A percentile compares a stretch with the other conserved stretches of the same genome.
These are phyloP conservation scores for Stropharia rugosoannulata DNA, from an alignment of 768 basidiomycete species.

Conservation along the genomic window DNA sequence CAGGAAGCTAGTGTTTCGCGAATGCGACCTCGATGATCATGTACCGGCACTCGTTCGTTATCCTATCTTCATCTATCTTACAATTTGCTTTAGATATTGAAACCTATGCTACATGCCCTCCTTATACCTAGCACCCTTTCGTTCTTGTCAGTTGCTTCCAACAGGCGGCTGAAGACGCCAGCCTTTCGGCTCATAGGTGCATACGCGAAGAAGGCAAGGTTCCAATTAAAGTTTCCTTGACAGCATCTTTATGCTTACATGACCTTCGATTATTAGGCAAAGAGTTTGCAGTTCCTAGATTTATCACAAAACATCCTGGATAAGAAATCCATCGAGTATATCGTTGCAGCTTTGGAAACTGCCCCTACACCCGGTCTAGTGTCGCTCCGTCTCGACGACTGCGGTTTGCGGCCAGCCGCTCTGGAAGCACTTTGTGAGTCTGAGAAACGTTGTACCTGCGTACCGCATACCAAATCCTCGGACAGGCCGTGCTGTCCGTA, in stretches of 20 bases:
- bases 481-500: constrained; percentile 79
- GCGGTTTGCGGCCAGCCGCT: constrained; percentile 66
- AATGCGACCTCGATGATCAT: constrained; percentile 84
- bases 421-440: constrained; percentile 80
- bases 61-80: neutral
- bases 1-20: constrained; percentile 78
- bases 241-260: neutral
- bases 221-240: neutral
- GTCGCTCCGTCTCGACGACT: constrained; percentile 88
- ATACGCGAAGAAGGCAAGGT: constrained; percentile 68
- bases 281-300: constrained; percentile 82
- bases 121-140: constrained; percentile 81
- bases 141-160: constrained; percentile 84
- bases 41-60: constrained; percentile 38
- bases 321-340: constrained; percentile 79
- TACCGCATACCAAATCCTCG: constrained; percentile 4
- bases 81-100: constrained; percentile 55
- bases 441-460: neutral
- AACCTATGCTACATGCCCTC: constrained; percentile 87
- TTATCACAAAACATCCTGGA: constrained; percentile 85
- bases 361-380: constrained; percentile 60
- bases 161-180: constrained; percentile 71
- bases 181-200: constrained; percentile 82
- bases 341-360: constrained; percentile 64
- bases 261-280: constrained; percentile 46